Percentiles rank a stretch among this genome's conserved stretches.
Conservation (phyloP, 345 rosid genomes). For the Dipteronia sinensis region DNA sequence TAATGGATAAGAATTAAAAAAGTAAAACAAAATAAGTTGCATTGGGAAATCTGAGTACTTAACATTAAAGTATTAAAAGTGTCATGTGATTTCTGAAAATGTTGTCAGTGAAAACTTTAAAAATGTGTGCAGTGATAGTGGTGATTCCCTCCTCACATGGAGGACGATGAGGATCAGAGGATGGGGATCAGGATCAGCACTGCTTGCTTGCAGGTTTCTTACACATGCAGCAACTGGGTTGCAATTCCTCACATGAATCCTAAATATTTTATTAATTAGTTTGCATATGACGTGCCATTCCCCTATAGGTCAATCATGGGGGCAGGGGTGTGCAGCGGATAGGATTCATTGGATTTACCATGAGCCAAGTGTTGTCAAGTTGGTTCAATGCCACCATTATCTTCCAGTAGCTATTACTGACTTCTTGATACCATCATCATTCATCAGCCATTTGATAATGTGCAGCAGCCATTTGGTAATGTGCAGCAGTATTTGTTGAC, state of each 20-base stretch:
- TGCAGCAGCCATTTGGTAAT: too few relatives aligned
- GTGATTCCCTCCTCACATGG: constrained; percentile 65
- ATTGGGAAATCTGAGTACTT: constrained; percentile 3
- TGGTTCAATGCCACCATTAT: too few relatives aligned
- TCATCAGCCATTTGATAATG: too few relatives aligned
- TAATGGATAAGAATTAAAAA: too few relatives aligned
- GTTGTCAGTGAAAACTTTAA: constrained; percentile 41
- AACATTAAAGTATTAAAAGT: constrained; percentile 15
- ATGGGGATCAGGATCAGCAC: neutral
- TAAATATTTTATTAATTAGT: constrained; percentile 2
- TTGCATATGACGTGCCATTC: neutral
- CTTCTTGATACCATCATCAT: too few relatives aligned
- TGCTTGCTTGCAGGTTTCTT: constrained; percentile 14
- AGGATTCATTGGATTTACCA: too few relatives aligned
- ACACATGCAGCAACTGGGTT: constrained; percentile 15
- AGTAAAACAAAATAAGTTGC: too few relatives aligned
- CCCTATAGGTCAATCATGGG: neutral
- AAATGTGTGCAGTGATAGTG: constrained; percentile 39
- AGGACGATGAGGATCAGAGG: constrained; percentile 9
- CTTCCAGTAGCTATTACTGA: too few relatives aligned
- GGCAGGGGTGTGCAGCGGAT: too few relatives aligned
- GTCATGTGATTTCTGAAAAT: constrained; percentile 43
- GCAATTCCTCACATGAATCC: constrained; percentile 25
- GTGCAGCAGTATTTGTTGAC: too few relatives aligned
- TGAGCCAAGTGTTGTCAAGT: too few relatives aligned